These are phyloP conservation scores for Monosporascus sp. DNA, from an alignment of 2,329 filamentous ascomycete genomes.

Conservation along the genomic window DNA sequence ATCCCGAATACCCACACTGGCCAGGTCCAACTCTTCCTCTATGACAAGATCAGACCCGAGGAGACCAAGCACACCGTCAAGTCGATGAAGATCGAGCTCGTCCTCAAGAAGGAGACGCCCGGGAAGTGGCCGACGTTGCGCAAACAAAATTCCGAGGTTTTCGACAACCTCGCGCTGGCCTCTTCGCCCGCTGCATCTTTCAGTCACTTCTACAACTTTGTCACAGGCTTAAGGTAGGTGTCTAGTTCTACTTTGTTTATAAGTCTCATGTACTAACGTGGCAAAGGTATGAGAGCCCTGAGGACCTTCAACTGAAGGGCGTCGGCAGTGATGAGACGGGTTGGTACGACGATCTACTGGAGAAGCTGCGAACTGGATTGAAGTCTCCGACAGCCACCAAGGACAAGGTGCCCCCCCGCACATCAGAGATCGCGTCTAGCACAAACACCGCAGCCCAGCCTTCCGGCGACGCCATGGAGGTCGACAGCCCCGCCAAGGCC, in stretches of 20 bases:
- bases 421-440: too few relatives aligned
- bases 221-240: slow-evolving; percentile 18
- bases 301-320: slow-evolving; percentile 14
- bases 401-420: neutral
- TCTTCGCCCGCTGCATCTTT: slow-evolving; percentile 9
- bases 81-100: slow-evolving; percentile 75
- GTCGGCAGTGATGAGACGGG: slow-evolving; percentile 5
- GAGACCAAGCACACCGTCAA: slow-evolving; percentile 61
- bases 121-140: slow-evolving; percentile 64
- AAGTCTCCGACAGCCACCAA: slow-evolving; percentile 4
- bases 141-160: slow-evolving; percentile 35
- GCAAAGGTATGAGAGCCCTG: slow-evolving; percentile 15
- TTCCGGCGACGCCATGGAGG: slow-evolving; percentile 34
- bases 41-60: slow-evolving; percentile 55
- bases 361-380: slow-evolving; percentile 19
- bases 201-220: slow-evolving; percentile 14
- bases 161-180: slow-evolving; percentile 18
- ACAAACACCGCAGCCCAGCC: too few relatives aligned
- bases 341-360: slow-evolving; percentile 20
- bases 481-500: neutral
- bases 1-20: slow-evolving; percentile 49
- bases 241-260: neutral
- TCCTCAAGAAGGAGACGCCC: slow-evolving; percentile 59
- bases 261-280: slow-evolving; percentile 4
- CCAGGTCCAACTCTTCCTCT: slow-evolving; percentile 58